phyloP scores from a whole-genome alignment of 805 yeast species.

The Candida fluviatilis region DNA sequence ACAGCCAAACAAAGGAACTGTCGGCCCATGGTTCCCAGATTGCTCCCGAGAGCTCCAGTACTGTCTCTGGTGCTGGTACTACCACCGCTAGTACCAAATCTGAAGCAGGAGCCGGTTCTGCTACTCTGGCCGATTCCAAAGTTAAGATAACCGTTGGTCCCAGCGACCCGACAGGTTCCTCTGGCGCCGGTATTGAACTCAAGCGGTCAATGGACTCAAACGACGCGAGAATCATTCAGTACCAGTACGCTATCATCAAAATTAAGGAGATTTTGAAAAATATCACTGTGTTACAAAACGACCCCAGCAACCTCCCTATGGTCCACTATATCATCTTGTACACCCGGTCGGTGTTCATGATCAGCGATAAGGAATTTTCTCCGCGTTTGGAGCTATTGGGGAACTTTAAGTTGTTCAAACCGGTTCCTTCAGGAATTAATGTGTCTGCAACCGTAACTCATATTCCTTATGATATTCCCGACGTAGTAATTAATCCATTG shows the following conservation, averaged over 20 bases:
- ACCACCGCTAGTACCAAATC: too few species aligned
- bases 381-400: conserved; percentile 24
- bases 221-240: conserved; percentile 59
- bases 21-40: neutral
- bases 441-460: conserved; percentile 27
- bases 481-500: conserved; percentile 29
- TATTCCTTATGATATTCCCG: conserved; percentile 40
- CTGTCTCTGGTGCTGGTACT: too few species aligned
- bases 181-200: neutral
- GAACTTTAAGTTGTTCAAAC: conserved; percentile 23
- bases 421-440: conserved; percentile 14
- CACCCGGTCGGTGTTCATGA: conserved; percentile 30
- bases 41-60: too few species aligned
- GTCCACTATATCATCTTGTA: conserved; percentile 33
- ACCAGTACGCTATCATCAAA: conserved; percentile 49
- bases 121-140: neutral
- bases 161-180: too few species aligned
- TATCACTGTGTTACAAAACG: conserved; percentile 13
- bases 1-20: neutral
- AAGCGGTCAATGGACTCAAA: conserved; percentile 33
- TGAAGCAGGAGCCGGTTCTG: neutral
- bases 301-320: conserved; percentile 19
- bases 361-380: conserved; percentile 30
- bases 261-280: conserved; percentile 34
- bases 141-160: too few species aligned